Base-by-base conservation (phyloP, 257 asterid species). In the Jacaranda copaia region DNA sequence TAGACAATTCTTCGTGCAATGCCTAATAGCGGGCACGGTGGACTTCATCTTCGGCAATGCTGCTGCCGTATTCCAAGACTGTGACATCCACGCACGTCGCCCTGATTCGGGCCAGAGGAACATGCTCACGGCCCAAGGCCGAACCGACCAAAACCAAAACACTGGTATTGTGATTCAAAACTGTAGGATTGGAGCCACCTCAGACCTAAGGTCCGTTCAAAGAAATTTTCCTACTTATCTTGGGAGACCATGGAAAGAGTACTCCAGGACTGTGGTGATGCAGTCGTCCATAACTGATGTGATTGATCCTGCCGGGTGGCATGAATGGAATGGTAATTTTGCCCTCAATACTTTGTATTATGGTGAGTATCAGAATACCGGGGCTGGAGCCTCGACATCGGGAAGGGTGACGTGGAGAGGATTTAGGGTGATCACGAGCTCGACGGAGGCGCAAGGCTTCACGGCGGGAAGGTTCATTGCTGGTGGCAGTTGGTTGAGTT, bases 81-180 rank as follows among this genome's bases (percentile, higher is more conserved):
- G 92, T n/a, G 89, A 84, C 76, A 89, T 89, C 82, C 89, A 84
- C 42, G 91, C 93, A 2, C 88, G 93, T 0, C 88, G 88, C 5
- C 95, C 95, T 0, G 53, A 70, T 32, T 78, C 89, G 4, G 87
- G 87, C 5, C 95, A 89, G 39, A 63, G 51, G 43, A 88, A 88
- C 88, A 90, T 90, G 96, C 68, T 90, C 42, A 88, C 96, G 0
- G 96, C 96, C 72, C 96, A 90, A 3, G 96, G 96, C 4, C 73
- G 93, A 8, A 83, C 87, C 7, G 96, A 90, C 77, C 96, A 92
- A 0, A 88, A 89, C 82, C 95, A 89, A 68, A 89, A 89, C 84
- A 89, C 95, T 0, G 92, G 95, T 1, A 89, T 89, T 19, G 91
- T 89, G 7, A 88, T 89, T 5, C 95, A 89, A 0, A 88, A 80